Conservation (phyloP, 1,284 basidiomycete genomes). For the Anthracocystis setariae region DNA sequence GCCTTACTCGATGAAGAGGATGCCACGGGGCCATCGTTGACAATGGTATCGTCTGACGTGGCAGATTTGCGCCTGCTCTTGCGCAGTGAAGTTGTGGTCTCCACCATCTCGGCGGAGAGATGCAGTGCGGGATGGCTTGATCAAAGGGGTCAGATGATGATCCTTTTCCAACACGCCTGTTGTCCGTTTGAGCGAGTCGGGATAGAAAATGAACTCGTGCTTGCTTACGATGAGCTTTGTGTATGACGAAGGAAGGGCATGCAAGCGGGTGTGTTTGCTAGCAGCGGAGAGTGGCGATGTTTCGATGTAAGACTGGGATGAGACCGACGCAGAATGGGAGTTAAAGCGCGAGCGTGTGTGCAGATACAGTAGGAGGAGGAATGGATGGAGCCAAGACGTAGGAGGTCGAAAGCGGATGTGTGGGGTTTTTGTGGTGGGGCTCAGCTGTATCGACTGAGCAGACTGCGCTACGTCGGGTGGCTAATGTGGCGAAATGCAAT, state of each 20-base stretch:
- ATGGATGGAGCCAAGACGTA: neutral
- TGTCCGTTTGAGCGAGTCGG: neutral
- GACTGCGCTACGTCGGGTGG: neutral
- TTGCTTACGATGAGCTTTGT: too few relatives aligned
- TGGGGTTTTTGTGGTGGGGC: neutral
- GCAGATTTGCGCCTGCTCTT: slow-evolving; percentile 15
- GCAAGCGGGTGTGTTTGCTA: too few relatives aligned
- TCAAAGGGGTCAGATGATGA: neutral
- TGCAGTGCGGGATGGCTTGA: neutral
- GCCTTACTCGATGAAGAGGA: slow-evolving; percentile 11
- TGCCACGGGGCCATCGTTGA: slow-evolving; percentile 1
- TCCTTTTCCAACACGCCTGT: too few relatives aligned
- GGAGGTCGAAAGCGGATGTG: neutral
- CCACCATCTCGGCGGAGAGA: neutral
- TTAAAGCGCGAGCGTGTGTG: neutral
- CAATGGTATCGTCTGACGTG: slow-evolving; percentile 7
- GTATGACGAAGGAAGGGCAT: too few relatives aligned
- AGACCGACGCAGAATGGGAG: neutral
- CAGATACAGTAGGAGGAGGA: neutral
- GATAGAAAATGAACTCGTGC: neutral
- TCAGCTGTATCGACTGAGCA: neutral
- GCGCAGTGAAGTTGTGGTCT: slow-evolving; percentile 4
- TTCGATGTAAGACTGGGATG: too few relatives aligned
- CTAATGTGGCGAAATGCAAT: neutral
- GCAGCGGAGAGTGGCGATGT: too few relatives aligned